Percentiles rank a stretch among this genome's conserved stretches.
Evolutionary conservation across 257 asterid species (phyloP).

Genomic region (Verbena officinalis): DNA sequence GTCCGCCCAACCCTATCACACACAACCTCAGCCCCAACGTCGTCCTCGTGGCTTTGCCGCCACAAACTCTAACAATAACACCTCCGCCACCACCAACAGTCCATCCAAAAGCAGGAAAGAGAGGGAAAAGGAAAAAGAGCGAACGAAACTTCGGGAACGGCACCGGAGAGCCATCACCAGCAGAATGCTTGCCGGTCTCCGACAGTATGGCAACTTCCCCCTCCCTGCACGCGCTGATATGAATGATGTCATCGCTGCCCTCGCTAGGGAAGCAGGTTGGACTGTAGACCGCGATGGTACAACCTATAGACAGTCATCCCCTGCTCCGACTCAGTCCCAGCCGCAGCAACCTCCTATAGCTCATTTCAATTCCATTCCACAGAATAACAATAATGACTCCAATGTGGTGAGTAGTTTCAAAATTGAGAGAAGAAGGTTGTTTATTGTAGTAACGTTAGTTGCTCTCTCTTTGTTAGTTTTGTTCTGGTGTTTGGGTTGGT

Average conservation of each 20-base stretch:
- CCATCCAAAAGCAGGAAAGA: constrained; percentile 55
- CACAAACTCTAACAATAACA: constrained; percentile 38
- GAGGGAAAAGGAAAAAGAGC: constrained; percentile 76
- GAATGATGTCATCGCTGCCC: constrained; percentile 82
- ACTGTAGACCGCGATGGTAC: constrained; percentile 68
- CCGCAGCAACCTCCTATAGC: constrained; percentile 32
- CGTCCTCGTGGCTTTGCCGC: constrained; percentile 87
- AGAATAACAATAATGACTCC: constrained; percentile 38
- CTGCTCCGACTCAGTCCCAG: constrained; percentile 38
- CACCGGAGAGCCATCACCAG: constrained; percentile 82
- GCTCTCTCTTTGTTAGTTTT: constrained; percentile 1
- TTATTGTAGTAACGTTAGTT: not conserved
- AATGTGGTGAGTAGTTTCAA: constrained; percentile 43
- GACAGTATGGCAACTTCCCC: constrained; percentile 74
- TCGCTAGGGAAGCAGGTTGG: constrained; percentile 82
- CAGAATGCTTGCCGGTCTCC: constrained; percentile 76
- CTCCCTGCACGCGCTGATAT: constrained; percentile 79
- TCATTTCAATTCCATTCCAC: constrained; percentile 43
- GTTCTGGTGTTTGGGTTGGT: constrained; percentile 19
- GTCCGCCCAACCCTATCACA: constrained; percentile 30
- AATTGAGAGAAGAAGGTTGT: not conserved
- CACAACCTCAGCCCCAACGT: constrained; percentile 51
- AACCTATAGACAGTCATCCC: constrained; percentile 55
- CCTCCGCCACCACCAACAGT: constrained; percentile 24
- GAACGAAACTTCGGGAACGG: constrained; percentile 76